Evolutionary conservation across 23 red algal genomes (phyloP), one percentile per base, ranked within the genome.

Genomic region (Gracilariopsis chorda): DNA sequence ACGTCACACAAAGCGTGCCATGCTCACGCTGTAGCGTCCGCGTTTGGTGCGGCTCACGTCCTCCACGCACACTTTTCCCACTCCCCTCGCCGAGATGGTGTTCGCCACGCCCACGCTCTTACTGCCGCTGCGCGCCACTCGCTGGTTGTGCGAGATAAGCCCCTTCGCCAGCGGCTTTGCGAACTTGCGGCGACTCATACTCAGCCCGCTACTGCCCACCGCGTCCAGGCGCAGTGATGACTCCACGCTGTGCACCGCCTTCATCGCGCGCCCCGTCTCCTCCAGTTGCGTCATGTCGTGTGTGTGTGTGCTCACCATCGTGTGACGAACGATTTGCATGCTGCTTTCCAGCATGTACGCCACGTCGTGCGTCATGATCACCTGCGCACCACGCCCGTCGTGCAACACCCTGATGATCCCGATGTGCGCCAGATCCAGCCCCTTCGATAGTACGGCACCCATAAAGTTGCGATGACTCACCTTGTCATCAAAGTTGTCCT

Each of bases 161-260:
- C 92, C 92, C 12, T 40, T 56, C 14, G 29, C 55, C 65, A 93
- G 43, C 56, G 84, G 37, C 20, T 88, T 71, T 7, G 44, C 79
- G 57, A 98, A 89, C 61, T 95, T 92, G 12, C 44, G 43, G 61
- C 96, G 92, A 33, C 77, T 87, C 41, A 93, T 51, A 27, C 53
- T 84, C 48, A 98, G 94, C 32, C 96, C 96, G 9, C 92, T 81
- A 30, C 83, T 91, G 19, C 67, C 96, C 1, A 98, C 96, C n/a
- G 96, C 86, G 69, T 98, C 96, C 41, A 98, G 41, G 28, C 96
- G 86, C 84, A 98, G 20, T 17, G 86, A 92, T 19, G 87, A 45
- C 69, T 94, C 96, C 24, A 94, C 92, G 58, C 59, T 89, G 53
- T 44, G 34, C 20, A 98, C 35, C 41, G 61, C 77, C 88, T 93